Base-by-base conservation (phyloP, 176 grass and related monocot species). In the Avena insularis region DNA sequence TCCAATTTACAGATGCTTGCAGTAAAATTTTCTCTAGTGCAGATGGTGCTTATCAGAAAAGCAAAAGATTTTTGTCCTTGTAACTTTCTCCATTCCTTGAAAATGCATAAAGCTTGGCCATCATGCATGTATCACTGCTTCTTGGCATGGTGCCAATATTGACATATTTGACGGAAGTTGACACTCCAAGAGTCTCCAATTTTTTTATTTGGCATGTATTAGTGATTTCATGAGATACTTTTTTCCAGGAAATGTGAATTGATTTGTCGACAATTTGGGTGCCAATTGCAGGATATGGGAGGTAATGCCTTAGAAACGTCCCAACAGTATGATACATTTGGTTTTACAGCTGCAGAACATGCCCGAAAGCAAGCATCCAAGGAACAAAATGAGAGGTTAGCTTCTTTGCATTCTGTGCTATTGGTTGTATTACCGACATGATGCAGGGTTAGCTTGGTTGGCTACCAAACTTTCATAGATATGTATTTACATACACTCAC, bases 311-410 rank as follows among this genome's bases (percentile, higher is more conserved):
- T 98, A 83, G 96, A 96, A 89, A 96, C 96, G 71, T 96, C 96
- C 57, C 91, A 91, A 80, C 90, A 96, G 73, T 98, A 95, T 85
- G 93, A 98, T 85, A 98, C 96, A 51, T 98, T 98, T 86, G 93
- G 96, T 87, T 94, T 89, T 87, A 96, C 93, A 80, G 92, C 92
- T 85, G 94, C 92, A 77, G 93, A 98, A 84, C 73, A 86, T 53
- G 96, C 96, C 48, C 89, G 85, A 31, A 98, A 98, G 74, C 84
- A 94, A 81, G 92, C 90, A 57, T 93, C 91, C 47, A 92, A 91
- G 87, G 96, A 98, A 83, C 93, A 98, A 38, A 81, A 88, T 13
- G 91, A 93, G 89, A 98, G 96, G 96, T 98, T 77, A 60, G 51
- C 31, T 73, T 83, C 16, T 46, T 89, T 61, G 78, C 71, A 91